Evolutionary conservation across 257 asterid genomes (phyloP).

Genomic region (Primulina eburnea): DNA sequence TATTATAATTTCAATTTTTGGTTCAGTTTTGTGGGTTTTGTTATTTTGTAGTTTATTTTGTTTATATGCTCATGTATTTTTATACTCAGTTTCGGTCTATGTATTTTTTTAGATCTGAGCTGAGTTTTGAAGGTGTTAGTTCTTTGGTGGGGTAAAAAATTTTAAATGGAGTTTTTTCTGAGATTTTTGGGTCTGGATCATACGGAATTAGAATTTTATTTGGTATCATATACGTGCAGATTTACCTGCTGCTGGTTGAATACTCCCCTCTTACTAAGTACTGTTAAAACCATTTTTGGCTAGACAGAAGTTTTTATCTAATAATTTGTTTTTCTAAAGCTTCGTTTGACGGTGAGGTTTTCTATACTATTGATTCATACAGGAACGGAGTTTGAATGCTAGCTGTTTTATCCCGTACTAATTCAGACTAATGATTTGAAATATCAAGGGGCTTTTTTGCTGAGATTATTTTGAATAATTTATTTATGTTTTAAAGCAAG

Average conservation of each 20-base stretch:
- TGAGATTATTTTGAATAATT: background rate
- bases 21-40: background rate
- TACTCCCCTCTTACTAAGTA: background rate
- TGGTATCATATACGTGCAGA: background rate
- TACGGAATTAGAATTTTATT: background rate
- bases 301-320: background rate
- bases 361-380: background rate
- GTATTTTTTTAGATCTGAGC: constrained; percentile 29
- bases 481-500: background rate
- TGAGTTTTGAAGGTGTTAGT: background rate
- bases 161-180: background rate
- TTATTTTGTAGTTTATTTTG: background rate
- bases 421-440: background rate
- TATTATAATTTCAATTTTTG: background rate
- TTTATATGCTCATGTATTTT: background rate
- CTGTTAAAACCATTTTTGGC: background rate
- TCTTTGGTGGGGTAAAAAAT: background rate
- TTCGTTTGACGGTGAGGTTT: background rate
- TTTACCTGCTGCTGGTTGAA: background rate
- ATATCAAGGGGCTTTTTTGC: background rate
- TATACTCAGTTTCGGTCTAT: background rate
- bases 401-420: background rate
- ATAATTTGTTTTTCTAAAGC: background rate
- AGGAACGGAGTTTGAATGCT: no score
- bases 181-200: constrained; percentile 4